Base-by-base conservation (phyloP, 177 flowering plant species). In the Vitis hybrid region DNA sequence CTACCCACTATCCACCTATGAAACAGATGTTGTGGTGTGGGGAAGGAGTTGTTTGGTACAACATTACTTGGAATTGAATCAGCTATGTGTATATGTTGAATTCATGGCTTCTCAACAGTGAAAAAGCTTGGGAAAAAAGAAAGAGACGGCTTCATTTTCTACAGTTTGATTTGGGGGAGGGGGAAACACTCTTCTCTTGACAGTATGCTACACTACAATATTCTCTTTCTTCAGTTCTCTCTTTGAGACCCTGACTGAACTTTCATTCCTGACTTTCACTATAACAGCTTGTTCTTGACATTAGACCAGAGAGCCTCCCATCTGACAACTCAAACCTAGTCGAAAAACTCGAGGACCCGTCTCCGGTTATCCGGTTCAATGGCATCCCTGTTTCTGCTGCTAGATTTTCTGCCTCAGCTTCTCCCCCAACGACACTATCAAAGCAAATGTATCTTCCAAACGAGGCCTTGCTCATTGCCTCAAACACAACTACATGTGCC, bases 381-480 rank as follows among this genome's bases (percentile, higher is more conserved):
- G 80, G 79, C 21, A 85, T 67, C 11, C 82, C 83, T 11, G 80
- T 73, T 62, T 86, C 78, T 24, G 11, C 40, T 24, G 84, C 88
- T 56, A 91, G 63, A 51, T 72, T 79, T 15, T 67, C 64, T 19
- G 84, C 85, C 30, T 87, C 84, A 2, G 80, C 85, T 6, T 69
- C 80, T 11, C 69, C 67, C 15, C 50, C 19, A 5, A 91, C 77
- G 3, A 85, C 81, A 2, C 63, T 68, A 66, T 89, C 90, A 35
- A 74, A 89, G 77, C 93, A 88, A 52, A 89, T 70, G 78, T 86
- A 91, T 70, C 97, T 83, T 9, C 94, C 94, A 8, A 14, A 52
- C 3, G 86, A 84, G 5, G 78, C 76, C 65, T 66, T 78, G 54
- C 59, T 73, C 86, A 86, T 86, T 15, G 74, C 89, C 73, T 91